A percentile compares a stretch with the other conserved stretches of the same genome.
These are phyloP conservation scores for Primulina eburnea DNA, from an alignment of 257 asterid species.

Conservation along the genomic window DNA sequence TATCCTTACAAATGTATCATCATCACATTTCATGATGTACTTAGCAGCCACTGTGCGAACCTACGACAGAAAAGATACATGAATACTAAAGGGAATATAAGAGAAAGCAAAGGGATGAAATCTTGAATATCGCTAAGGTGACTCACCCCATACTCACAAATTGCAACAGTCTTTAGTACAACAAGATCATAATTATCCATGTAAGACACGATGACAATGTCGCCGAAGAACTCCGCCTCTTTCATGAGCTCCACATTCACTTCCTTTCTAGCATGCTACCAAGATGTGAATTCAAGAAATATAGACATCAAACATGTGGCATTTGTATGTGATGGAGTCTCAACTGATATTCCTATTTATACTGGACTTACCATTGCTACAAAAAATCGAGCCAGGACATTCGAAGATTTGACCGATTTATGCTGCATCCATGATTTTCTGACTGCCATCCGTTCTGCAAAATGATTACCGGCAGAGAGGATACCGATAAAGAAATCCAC, in stretches of 20 bases:
- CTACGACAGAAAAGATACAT: constrained; percentile 38
- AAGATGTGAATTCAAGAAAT: constrained; percentile 21
- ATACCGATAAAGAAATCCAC: constrained; percentile 83
- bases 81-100: constrained; percentile 16
- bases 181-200: constrained; percentile 96
- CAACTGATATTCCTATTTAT: constrained; percentile 20
- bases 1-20: constrained; percentile 89
- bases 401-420: constrained; percentile 51
- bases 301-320: constrained; percentile 14
- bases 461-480: constrained; percentile 94
- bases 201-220: constrained; percentile 86
- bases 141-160: constrained; percentile 96
- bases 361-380: constrained; percentile 70
- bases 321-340: constrained; percentile 18
- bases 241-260: constrained; percentile 79
- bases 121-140: constrained; percentile 12
- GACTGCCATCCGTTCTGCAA: constrained; percentile 95
- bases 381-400: constrained; percentile 74
- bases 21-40: constrained; percentile 93
- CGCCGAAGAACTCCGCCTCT: constrained; percentile 90
- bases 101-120: constrained; percentile 19
- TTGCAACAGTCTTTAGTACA: constrained; percentile 86
- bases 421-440: constrained; percentile 96
- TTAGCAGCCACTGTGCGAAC: constrained; percentile 64
- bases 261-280: constrained; percentile 85